These are phyloP conservation scores for Emericellopsis cladophorae DNA, from an alignment of 2,329 filamentous ascomycete species.

Conservation along the genomic window DNA sequence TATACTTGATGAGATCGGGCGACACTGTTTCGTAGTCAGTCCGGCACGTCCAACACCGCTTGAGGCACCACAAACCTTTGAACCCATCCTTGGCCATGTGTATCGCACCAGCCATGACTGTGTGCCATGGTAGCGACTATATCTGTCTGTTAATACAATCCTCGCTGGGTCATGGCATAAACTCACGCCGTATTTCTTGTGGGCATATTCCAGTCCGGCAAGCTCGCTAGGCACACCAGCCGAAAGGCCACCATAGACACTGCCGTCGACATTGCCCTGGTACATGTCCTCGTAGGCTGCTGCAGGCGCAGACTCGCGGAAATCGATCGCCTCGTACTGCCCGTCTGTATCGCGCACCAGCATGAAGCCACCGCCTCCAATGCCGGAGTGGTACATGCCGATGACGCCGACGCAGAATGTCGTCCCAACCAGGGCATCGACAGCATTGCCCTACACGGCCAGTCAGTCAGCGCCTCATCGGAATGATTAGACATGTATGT, in stretches of 20 bases:
- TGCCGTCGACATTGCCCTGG: constrained; percentile 51
- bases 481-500: neutral
- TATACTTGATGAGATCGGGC: constrained; percentile 47
- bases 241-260: constrained; percentile 60
- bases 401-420: constrained; percentile 65
- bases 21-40: constrained; percentile 33
- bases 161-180: neutral
- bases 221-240: constrained; percentile 63
- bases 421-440: constrained; percentile 63
- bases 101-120: constrained; percentile 62
- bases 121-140: constrained; percentile 51
- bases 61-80: constrained; percentile 16
- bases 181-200: constrained; percentile 53
- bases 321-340: constrained; percentile 79
- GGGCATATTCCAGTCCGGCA: constrained; percentile 66
- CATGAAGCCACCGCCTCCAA: constrained; percentile 87
- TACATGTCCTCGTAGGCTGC: constrained; percentile 82
- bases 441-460: constrained; percentile 51
- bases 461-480: neutral
- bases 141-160: neutral
- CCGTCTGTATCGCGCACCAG: constrained; percentile 61
- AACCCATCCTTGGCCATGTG: constrained; percentile 65
- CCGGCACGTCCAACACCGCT: neutral
- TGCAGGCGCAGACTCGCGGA: constrained; percentile 75
- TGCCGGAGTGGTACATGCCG: constrained; percentile 68